A percentile compares a stretch with the other conserved stretches of the same genome.
Evolutionary conservation across 2,329 filamentous ascomycete genomes (phyloP).

Genomic region (Pyricularia sp.): DNA sequence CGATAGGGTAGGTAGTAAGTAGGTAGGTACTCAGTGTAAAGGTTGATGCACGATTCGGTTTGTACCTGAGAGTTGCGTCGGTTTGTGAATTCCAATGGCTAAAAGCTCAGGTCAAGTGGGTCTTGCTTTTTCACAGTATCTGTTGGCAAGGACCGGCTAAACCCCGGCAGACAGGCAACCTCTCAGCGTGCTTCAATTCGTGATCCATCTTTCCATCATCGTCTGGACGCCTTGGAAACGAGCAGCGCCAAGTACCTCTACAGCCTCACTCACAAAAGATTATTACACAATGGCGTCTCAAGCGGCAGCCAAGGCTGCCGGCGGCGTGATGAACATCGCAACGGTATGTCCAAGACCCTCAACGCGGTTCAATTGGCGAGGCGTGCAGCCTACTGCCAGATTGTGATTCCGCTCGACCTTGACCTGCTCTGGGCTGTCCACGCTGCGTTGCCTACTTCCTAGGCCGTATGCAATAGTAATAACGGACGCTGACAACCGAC

Average conservation of each 20-base stretch:
- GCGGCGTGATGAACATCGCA: constrained; percentile 44
- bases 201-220: constrained; percentile 1
- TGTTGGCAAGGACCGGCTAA: background rate
- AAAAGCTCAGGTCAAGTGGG: background rate
- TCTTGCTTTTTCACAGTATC: background rate
- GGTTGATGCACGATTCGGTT: background rate
- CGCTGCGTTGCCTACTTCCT: background rate
- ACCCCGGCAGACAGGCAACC: background rate
- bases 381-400: background rate
- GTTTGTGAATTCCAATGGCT: background rate
- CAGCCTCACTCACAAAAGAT: background rate
- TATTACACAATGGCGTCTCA: constrained; percentile 47
- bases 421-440: background rate
- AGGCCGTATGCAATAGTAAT: background rate
- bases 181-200: background rate
- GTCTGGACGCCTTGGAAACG: background rate
- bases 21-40: background rate
- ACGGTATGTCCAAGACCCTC: constrained; percentile 36
- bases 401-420: background rate
- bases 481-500: background rate
- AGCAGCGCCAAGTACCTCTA: background rate
- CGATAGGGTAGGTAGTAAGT: too few species aligned
- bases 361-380: constrained; percentile 9
- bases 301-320: constrained; percentile 45
- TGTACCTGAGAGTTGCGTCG: background rate